These are phyloP conservation scores for Pleochaeta shiraiana DNA, from an alignment of 2,329 filamentous ascomycete species.

Conservation along the genomic window DNA sequence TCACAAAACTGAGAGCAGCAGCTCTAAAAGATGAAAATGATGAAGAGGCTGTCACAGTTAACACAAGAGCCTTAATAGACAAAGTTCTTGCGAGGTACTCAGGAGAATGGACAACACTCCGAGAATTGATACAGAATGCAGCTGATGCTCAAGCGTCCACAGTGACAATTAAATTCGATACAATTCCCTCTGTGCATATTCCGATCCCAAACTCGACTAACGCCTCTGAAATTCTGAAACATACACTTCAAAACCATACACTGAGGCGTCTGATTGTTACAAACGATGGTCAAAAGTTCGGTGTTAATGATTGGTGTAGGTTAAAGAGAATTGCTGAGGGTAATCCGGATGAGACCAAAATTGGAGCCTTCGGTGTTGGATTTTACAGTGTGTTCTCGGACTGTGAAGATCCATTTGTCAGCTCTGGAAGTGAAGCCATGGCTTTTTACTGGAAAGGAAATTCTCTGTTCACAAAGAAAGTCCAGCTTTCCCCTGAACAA, in stretches of 20 bases:
- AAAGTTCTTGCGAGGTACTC: constrained; percentile 94
- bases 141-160: constrained; percentile 83
- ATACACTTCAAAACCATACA: constrained; percentile 68
- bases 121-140: constrained; percentile 96
- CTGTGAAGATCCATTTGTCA: constrained; percentile 93
- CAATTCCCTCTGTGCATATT: constrained; percentile 57
- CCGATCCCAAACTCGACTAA: constrained; percentile 41
- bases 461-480: constrained; percentile 74
- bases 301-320: constrained; percentile 75
- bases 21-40: constrained; percentile 72
- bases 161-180: constrained; percentile 84
- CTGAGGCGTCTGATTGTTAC: constrained; percentile 71
- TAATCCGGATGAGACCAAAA: constrained; percentile 97
- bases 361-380: constrained; percentile 92
- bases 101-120: constrained; percentile 75
- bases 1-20: constrained; percentile 59
- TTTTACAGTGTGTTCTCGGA: constrained; percentile 99
- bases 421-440: constrained; percentile 82
- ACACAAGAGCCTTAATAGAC: constrained; percentile 89
- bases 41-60: constrained; percentile 94
- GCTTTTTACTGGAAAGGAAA: constrained; percentile 99
- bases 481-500: constrained; percentile 47
- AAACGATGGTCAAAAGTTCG: constrained; percentile 80
- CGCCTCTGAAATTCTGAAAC: constrained; percentile 53
- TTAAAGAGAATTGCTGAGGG: constrained; percentile 97